Evolutionary conservation across 768 basidiomycete genomes (phyloP), one percentile per base, ranked within the genome.

Genomic region (Suillus alpinus): DNA sequence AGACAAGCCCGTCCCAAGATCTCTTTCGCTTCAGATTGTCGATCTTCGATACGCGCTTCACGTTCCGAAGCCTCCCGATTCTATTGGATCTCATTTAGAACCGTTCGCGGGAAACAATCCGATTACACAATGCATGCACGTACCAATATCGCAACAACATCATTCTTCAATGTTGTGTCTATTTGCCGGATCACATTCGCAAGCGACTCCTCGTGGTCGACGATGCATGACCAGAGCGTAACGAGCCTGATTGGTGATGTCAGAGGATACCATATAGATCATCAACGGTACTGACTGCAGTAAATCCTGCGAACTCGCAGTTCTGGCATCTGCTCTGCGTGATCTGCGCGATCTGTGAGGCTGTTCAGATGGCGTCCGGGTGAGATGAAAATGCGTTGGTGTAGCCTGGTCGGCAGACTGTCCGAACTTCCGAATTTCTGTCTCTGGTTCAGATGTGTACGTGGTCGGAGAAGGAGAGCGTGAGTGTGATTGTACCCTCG

Each of bases 401-500:
- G 53, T 56, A n/a, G 29, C n/a, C 57, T 59, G 62, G 12, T 36
- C 32, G 6, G 65, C 67, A 6, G 58, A 63, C 56, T 77, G 77
- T 55, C 79, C 77, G 14, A 76, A 73, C 61, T 77, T 81, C 49
- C 78, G 74, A 16, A 79, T 68, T 46, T 81, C 81, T 23, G 75
- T 75, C 75, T 92, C 91, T 37, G 89, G 88, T 66, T 92, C 90
- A 1, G 91, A 91, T 32, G 81, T 80, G 67, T 90, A 91, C 9
- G 86, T 89, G 46, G 82, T 75, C 12, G 86, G 87, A n/a, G 87
- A 83, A 56, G 83, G 78, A 29, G 84, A 72, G 50, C 84, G 78
- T 47, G 67, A 69, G 63, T 65, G 67, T 29, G 62, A 66, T 46
- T 72, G 71, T 62, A 60, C 62, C 46, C 58, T 65, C 53, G 71